A percentile compares a stretch with the other conserved stretches of the same genome.
These are phyloP conservation scores for Tricholoma flavovirens DNA, from an alignment of 768 basidiomycete species.

Conservation along the genomic window DNA sequence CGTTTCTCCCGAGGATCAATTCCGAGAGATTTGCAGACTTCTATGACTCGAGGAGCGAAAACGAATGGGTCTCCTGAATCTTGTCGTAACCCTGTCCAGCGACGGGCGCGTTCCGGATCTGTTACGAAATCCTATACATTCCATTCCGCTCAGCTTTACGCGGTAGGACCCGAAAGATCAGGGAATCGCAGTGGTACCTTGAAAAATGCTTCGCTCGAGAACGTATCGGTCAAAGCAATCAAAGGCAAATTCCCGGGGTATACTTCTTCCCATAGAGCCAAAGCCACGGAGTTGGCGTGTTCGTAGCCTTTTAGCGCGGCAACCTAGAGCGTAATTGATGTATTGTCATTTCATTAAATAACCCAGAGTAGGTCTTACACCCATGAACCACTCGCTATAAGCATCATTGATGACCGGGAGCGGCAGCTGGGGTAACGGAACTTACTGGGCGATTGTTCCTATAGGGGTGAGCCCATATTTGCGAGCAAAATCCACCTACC, in stretches of 20 bases:
- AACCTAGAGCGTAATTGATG: conserved; percentile 46
- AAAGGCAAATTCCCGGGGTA: conserved; percentile 49
- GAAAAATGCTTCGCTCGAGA: conserved; percentile 84
- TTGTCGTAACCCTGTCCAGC: conserved; percentile 84
- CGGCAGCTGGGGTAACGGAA: neutral
- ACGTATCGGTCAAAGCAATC: conserved; percentile 92
- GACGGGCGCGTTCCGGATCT: conserved; percentile 53
- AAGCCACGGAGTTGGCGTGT: conserved; percentile 61
- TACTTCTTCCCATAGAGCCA: conserved; percentile 84
- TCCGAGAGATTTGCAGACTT: conserved; percentile 64
- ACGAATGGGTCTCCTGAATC: conserved; percentile 87
- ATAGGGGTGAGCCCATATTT: conserved; percentile 61
- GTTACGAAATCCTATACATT: conserved; percentile 46
- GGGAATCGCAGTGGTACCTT: conserved; percentile 34
- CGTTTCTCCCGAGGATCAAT: conserved; percentile 60
- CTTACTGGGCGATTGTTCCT: conserved; percentile 86
- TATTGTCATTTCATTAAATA: neutral
- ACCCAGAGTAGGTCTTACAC: conserved; percentile 37
- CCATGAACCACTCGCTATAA: conserved; percentile 87
- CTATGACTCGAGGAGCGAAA: conserved; percentile 73
- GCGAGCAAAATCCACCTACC: conserved; percentile 80
- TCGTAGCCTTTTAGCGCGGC: conserved; percentile 84
- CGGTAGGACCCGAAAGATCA: neutral
- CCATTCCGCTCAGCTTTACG: neutral
- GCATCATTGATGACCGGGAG: conserved; percentile 1